A percentile compares a stretch with the other conserved stretches of the same genome.
Evolutionary conservation across 495 filamentous ascomycete genomes (phyloP).

Genomic region (Neurospora sp.): DNA sequence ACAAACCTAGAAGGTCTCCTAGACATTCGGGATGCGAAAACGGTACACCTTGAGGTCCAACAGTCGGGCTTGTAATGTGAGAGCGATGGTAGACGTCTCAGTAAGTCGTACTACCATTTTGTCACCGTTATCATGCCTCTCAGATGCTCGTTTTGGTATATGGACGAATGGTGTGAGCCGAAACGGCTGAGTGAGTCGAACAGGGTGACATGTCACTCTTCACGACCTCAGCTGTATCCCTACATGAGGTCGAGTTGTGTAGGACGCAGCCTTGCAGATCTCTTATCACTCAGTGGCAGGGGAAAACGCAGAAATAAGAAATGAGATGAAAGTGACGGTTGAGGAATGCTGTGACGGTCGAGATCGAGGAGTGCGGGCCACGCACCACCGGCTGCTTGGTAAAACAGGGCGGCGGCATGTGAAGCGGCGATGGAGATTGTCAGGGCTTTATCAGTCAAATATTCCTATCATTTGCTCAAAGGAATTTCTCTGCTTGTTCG

Average conservation of each 20-base stretch:
- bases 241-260: neutral
- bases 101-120: neutral
- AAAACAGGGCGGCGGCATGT: neutral
- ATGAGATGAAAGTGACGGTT: neutral
- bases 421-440: neutral
- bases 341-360: neutral
- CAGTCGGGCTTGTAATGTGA: neutral
- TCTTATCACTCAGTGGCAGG: neutral
- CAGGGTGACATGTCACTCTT: neutral
- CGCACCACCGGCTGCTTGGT: neutral
- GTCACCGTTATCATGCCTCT: neutral
- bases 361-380: neutral
- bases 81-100: neutral
- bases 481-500: neutral
- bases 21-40: neutral
- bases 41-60: neutral
- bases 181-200: neutral
- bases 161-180: neutral
- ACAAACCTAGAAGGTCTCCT: neutral
- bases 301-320: neutral
- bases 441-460: neutral
- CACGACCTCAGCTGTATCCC: neutral
- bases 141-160: neutral
- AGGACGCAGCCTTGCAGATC: neutral
- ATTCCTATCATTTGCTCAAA: neutral